Evolutionary conservation across 345 rosid genomes (phyloP), one percentile per base, ranked within the genome.

Genomic region (Murraya paniculata): DNA sequence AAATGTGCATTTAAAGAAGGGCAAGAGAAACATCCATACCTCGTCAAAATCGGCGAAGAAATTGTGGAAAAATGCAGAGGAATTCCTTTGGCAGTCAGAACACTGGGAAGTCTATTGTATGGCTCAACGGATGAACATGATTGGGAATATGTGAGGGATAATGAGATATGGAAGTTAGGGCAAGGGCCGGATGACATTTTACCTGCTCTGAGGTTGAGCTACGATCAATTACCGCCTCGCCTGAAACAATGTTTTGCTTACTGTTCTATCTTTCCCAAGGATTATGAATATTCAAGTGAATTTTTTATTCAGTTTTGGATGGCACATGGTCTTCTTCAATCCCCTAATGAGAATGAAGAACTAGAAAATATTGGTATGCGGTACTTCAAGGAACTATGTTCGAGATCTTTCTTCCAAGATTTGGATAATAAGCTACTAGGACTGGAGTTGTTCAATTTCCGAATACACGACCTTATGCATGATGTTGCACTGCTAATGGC

Each of bases 191-290:
- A 35, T 22, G 82, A 7, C 2, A 56, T 80, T 36, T 25, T 80
- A 25, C 45, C 76, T 61, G 71, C 39, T 68, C 58, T 55, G 19
- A 68, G 27, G 28, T 28, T 77, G n/a, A 79, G 79, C 31, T 77
- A 76, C 62, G 65, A 73, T 18, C 75, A 39, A 2, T 38, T 83
- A 53, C 68, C 59, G 3, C 28, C 80, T 7, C 48, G 71, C 35
- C 33, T 82, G 68, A 70, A 58, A 11, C 73, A 33, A 22, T 73
- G 81, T 9, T 68, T 83, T 58, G 57, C 72, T 9, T 82, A 58
- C 41, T 85, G 85, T 41, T 69, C 83, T 0, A 2, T 78, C 21
- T 82, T 82, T 48, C 85, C 83, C 1, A 82, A 82, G 48, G 83
- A 77, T 77, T 71, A n/a, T 41, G 5, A 2, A 1, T 74, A 62